Evolutionary conservation across 441 rosid species (phyloP), one percentile per base, ranked within the genome.

Genomic region (Bruguiera hainesii): DNA sequence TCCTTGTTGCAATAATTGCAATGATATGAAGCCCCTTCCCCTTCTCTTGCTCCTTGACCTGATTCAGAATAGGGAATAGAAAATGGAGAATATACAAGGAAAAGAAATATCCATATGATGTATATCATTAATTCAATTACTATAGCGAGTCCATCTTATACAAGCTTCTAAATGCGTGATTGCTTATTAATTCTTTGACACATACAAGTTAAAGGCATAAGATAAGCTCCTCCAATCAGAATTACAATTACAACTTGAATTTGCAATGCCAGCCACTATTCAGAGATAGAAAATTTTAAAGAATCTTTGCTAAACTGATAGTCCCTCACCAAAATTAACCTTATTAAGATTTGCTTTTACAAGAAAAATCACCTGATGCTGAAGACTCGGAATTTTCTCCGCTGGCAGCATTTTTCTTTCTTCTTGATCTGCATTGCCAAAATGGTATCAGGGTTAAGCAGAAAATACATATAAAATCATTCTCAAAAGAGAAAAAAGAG

Each of bases 1-100:
- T 91, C 98, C 83, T 94, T 94, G 82, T 91, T 87, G 85, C 99
- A 94, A 68, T 94, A 94, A 75, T 94, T 93, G 71, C 99, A 94
- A 81, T 91, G 97, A 79, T 89, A 94, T 25, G 7, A 7, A 33
- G 92, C 86, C 80, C 73, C 82, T 70, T 93, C 89, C 79, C 98
- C 94, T 46, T 91, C 98, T 65, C 82, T 64, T 0, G 81, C 37
- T 74, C 94, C 96, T 83, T 80, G 85, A 81, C 89, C 98, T 91
- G 76, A 61, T 39, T 70, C 71, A 73, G 31, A 29, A 61, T 7
- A 61, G 42, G 57, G 62, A 20, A 65, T 60, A 4, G 52, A 7
- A 53, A 29, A 53, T 31, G n/a, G 56, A 39, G 55, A 31, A 31
- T 21, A 30, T 25, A 26, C 16, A 55, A 26, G 6, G 28, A 55